Conservation (phyloP, 2,329 filamentous ascomycete species). For the Aspergillaceae sp. region DNA sequence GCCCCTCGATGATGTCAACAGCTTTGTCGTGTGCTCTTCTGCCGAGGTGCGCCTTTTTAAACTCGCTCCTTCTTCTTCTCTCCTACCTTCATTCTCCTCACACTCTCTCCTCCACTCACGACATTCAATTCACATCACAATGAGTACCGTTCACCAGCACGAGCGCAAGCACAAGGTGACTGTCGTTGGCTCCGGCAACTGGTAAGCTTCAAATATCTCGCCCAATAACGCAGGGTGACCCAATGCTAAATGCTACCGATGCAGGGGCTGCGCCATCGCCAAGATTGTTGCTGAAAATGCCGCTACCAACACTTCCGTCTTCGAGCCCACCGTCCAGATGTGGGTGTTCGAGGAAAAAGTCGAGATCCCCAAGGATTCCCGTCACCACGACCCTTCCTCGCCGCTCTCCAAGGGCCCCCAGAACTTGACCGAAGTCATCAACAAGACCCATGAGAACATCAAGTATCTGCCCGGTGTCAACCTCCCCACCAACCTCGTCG, state of each 20-base stretch:
- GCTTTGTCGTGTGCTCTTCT: no score
- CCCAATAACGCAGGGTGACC: no score
- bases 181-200: constrained; percentile 92
- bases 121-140: constrained; percentile 10
- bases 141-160: constrained; percentile 24
- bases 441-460: constrained; percentile 86
- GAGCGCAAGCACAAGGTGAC: constrained; percentile 44
- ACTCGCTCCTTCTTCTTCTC: constrained; percentile 4
- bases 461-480: constrained; percentile 91
- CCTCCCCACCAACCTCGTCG: constrained; percentile 61
- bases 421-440: constrained; percentile 88
- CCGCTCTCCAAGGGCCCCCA: constrained; percentile 64
- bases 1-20: no score
- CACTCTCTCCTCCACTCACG: background rate
- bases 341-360: constrained; percentile 97
- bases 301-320: constrained; percentile 64
- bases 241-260: constrained; percentile 60
- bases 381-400: constrained; percentile 68
- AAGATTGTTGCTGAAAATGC: constrained; percentile 96
- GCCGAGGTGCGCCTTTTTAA: no score
- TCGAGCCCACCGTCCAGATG: constrained; percentile 89
- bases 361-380: constrained; percentile 60
- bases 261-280: constrained; percentile 88
- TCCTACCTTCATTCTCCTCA: constrained; percentile 1
- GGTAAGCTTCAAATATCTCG: constrained; percentile 55